phyloP scores from a whole-genome alignment of 768 basidiomycete species.

The Rubroboletus satanas region DNA sequence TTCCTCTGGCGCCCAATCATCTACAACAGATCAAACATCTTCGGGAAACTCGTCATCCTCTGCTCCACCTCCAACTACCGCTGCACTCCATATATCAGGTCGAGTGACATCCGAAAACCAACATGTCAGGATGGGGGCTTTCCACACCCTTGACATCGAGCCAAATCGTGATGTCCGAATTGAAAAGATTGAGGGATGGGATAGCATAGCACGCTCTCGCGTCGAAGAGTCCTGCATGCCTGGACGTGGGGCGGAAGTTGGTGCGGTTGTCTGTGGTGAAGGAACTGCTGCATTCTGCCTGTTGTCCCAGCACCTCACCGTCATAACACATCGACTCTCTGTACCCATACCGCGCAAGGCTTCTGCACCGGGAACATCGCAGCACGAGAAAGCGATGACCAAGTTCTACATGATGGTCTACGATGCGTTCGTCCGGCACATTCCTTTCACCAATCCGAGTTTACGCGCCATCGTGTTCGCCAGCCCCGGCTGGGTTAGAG shows the following conservation, averaged over 20 bases:
- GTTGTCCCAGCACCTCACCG: slow-evolving; percentile 94
- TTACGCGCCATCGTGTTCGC: slow-evolving; percentile 93
- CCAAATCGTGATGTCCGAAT: slow-evolving; percentile 87
- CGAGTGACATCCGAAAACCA: slow-evolving; percentile 81
- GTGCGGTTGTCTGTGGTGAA: slow-evolving; percentile 94
- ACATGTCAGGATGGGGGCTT: slow-evolving; percentile 89
- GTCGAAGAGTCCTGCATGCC: slow-evolving; percentile 87
- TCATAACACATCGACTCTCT: slow-evolving; percentile 86
- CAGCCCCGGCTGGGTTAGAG: slow-evolving; percentile 94
- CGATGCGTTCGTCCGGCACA: slow-evolving; percentile 82
- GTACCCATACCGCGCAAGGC: slow-evolving; percentile 90
- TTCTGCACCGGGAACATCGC: slow-evolving; percentile 71
- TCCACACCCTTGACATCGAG: slow-evolving; percentile 93
- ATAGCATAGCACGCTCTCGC: slow-evolving; percentile 77
- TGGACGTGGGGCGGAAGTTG: slow-evolving; percentile 95
- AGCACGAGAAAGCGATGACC: slow-evolving; percentile 87
- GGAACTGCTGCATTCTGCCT: slow-evolving; percentile 93
- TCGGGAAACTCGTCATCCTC: slow-evolving; percentile 25
- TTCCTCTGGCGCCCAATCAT: slow-evolving; percentile 54
- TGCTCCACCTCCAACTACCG: slow-evolving; percentile 38
- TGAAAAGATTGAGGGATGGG: slow-evolving; percentile 87
- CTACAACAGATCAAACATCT: slow-evolving; percentile 41
- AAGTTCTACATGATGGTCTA: slow-evolving; percentile 85
- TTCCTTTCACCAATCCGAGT: slow-evolving; percentile 70
- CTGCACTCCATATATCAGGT: slow-evolving; percentile 82